Evolutionary conservation across 2,329 filamentous ascomycete genomes (phyloP).

Genomic region (Sclerotinia minor): DNA sequence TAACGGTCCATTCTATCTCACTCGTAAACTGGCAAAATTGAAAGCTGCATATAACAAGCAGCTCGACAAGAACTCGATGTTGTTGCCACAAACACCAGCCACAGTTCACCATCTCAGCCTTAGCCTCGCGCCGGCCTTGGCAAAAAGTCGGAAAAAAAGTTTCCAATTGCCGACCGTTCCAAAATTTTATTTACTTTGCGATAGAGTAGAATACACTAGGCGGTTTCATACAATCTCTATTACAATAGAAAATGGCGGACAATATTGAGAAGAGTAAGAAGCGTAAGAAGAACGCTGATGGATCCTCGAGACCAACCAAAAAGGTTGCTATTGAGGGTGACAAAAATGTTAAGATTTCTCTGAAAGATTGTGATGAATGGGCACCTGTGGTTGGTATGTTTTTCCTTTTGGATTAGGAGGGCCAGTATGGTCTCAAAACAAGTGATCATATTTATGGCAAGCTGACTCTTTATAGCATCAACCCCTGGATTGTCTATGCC

Average conservation of each 20-base stretch:
- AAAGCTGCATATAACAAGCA: neutral
- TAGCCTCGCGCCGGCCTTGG: slow-evolving; percentile 11
- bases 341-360: slow-evolving; percentile 48
- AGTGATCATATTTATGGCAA: neutral
- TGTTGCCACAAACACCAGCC: slow-evolving; percentile 2
- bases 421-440: neutral
- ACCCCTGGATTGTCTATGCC: slow-evolving; percentile 42
- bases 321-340: slow-evolving; percentile 51
- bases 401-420: neutral
- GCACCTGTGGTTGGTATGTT: slow-evolving; percentile 56
- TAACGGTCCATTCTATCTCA: neutral
- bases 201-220: neutral
- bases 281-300: slow-evolving; percentile 52
- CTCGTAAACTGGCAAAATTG: neutral
- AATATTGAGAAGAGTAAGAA: slow-evolving; percentile 45
- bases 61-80: neutral
- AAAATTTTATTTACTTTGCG: slow-evolving; percentile 23
- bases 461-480: slow-evolving; percentile 36
- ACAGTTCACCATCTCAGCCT: neutral
- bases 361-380: slow-evolving; percentile 49
- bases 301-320: slow-evolving; percentile 48
- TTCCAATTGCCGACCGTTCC: slow-evolving; percentile 21
- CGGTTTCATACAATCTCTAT: slow-evolving; percentile 4
- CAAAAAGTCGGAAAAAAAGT: slow-evolving; percentile 25
- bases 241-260: slow-evolving; percentile 35